Percentiles rank a stretch among this genome's conserved stretches.
Conservation (phyloP, 345 rosid genomes). For the Anacardium occidentale region DNA sequence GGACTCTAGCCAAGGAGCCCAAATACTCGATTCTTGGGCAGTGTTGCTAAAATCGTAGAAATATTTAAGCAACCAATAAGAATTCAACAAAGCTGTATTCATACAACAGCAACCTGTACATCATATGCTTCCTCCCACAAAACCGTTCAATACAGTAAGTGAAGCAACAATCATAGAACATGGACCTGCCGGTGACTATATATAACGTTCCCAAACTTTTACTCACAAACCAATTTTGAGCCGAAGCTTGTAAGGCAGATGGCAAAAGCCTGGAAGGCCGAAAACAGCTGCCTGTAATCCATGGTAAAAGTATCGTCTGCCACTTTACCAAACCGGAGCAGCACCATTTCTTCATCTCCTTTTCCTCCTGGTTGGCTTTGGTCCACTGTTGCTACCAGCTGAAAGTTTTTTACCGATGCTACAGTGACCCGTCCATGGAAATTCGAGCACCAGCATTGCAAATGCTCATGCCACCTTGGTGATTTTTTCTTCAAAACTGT, state of each 20-base stretch:
- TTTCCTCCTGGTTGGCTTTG: constrained; percentile 79
- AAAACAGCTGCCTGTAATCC: constrained; percentile 90
- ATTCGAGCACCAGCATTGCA: constrained; percentile 97
- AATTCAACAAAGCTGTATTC: constrained; percentile 12
- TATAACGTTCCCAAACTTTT: constrained; percentile 9
- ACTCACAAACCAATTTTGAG: constrained; percentile 92
- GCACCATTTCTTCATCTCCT: constrained; percentile 86
- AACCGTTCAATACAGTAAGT: constrained; percentile 15
- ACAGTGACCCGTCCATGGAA: constrained; percentile 93
- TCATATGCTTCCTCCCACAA: constrained; percentile 26
- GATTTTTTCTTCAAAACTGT: constrained; percentile 77
- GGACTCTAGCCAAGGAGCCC: too few relatives aligned
- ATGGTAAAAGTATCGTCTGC: constrained; percentile 83
- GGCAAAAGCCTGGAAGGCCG: constrained; percentile 93
- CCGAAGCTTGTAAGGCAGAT: constrained; percentile 96
- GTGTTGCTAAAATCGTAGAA: too few relatives aligned
- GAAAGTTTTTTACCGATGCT: constrained; percentile 93
- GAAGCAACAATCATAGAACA: constrained; percentile 24
- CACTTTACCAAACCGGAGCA: constrained; percentile 90
- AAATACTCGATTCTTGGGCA: too few relatives aligned
- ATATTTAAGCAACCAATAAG: constrained; percentile 14
- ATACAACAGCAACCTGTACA: constrained; percentile 39
- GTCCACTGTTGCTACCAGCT: constrained; percentile 72
- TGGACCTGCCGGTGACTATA: constrained; percentile 14
- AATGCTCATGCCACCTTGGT: constrained; percentile 93